A percentile compares a stretch with the other conserved stretches of the same genome.
These are phyloP conservation scores for Acanthamoeba lenticulata DNA, from an alignment of 208 protist genomes.

Conservation along the genomic window DNA sequence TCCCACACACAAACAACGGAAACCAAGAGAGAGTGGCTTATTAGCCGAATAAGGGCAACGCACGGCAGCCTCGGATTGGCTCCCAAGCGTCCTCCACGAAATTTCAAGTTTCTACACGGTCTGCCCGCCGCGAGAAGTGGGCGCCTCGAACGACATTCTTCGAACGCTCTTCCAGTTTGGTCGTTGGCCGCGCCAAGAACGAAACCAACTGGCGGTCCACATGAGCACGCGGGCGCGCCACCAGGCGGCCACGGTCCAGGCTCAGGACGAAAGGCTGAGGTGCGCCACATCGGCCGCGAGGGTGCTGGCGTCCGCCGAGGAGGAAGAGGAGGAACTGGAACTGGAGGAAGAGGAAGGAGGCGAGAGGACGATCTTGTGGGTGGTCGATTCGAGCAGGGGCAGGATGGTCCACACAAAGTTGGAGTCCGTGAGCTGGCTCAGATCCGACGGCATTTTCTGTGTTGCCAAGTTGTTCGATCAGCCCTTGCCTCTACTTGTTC, in stretches of 20 bases:
- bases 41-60: no score
- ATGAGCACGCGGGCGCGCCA: no score
- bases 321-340: background rate
- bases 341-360: background rate
- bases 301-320: background rate
- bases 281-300: no score
- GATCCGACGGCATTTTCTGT: slow-evolving; percentile 36
- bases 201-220: no score
- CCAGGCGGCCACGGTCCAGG: no score
- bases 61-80: no score
- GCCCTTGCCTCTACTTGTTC: background rate
- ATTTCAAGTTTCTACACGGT: no score
- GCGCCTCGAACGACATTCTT: background rate
- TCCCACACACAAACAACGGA: no score
- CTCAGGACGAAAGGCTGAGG: no score
- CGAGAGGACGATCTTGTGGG: slow-evolving; percentile 8
- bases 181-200: no score
- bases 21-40: no score
- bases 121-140: background rate
- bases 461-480: background rate
- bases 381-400: background rate
- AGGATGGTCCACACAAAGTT: slow-evolving; percentile 2
- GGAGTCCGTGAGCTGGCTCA: slow-evolving; percentile 38
- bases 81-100: no score
- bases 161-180: background rate